phyloP scores from a whole-genome alignment of 306 rosid species.

The Sindora glabra region DNA sequence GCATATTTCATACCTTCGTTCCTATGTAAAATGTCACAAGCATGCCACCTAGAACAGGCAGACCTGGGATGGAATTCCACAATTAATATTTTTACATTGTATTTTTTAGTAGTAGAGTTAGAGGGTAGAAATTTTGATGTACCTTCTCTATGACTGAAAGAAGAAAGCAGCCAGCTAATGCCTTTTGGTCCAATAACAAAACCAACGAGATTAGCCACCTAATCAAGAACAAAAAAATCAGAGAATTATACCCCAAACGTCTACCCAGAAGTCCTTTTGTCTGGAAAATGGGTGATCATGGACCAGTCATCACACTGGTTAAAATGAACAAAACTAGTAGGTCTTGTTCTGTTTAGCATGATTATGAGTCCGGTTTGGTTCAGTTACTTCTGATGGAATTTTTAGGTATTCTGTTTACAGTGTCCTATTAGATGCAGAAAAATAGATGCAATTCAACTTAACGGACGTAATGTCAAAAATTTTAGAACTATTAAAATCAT shows the following conservation, averaged over 20 bases:
- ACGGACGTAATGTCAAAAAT: no score
- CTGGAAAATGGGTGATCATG: no score
- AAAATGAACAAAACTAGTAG: no score
- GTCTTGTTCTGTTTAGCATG: no score
- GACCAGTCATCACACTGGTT: no score
- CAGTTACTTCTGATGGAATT: no score
- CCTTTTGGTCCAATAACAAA: conserved; percentile 85
- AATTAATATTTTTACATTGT: neutral
- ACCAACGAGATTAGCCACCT: conserved; percentile 94
- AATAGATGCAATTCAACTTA: no score
- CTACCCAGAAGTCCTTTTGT: no score
- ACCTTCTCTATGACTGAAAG: conserved; percentile 70
- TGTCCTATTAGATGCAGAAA: no score
- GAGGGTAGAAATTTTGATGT: conserved; percentile 1
- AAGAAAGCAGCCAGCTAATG: conserved; percentile 65
- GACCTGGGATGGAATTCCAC: conserved; percentile 42
- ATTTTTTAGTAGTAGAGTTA: neutral
- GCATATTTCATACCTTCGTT: conserved; percentile 62
- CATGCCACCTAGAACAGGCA: conserved; percentile 76
- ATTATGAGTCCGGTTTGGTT: no score
- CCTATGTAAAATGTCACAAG: conserved; percentile 68
- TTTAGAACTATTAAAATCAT: neutral
- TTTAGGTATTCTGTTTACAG: no score
- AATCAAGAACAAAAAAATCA: conserved; percentile 15
- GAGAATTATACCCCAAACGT: neutral